These are phyloP conservation scores for Fusarium sacchari DNA, from an alignment of 2,329 filamentous ascomycete genomes.

Conservation along the genomic window DNA sequence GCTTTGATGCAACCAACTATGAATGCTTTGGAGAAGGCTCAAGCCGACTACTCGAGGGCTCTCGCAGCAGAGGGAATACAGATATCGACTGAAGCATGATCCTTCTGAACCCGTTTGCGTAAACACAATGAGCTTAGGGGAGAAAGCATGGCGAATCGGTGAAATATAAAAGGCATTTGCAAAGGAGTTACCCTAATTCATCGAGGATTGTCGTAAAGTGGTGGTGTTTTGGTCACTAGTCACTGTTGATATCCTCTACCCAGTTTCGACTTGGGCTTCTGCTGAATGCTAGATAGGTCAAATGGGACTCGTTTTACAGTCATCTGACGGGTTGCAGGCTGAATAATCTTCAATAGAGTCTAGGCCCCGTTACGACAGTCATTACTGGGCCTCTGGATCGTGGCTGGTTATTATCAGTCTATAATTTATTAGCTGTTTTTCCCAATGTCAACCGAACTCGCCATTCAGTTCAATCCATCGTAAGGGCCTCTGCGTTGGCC, in stretches of 20 bases:
- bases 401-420: background rate
- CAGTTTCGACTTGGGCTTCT: background rate
- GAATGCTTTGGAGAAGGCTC: constrained; percentile 75
- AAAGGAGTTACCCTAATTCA: background rate
- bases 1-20: constrained; percentile 80
- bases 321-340: background rate
- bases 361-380: background rate
- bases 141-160: background rate
- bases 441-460: background rate
- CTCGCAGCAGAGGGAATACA: constrained; percentile 70
- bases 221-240: background rate
- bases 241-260: background rate
- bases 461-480: background rate
- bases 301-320: background rate
- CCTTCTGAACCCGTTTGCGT: background rate
- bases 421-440: background rate
- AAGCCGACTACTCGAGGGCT: constrained; percentile 75
- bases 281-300: background rate
- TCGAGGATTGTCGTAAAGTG: background rate
- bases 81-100: constrained; percentile 55
- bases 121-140: too few species aligned
- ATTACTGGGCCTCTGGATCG: background rate
- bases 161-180: background rate
- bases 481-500: constrained; percentile 4
- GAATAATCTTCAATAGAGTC: background rate